Percentiles rank a stretch among this genome's conserved stretches.
Evolutionary conservation across 768 basidiomycete species (phyloP).

Genomic region (Tulasnella sp.): DNA sequence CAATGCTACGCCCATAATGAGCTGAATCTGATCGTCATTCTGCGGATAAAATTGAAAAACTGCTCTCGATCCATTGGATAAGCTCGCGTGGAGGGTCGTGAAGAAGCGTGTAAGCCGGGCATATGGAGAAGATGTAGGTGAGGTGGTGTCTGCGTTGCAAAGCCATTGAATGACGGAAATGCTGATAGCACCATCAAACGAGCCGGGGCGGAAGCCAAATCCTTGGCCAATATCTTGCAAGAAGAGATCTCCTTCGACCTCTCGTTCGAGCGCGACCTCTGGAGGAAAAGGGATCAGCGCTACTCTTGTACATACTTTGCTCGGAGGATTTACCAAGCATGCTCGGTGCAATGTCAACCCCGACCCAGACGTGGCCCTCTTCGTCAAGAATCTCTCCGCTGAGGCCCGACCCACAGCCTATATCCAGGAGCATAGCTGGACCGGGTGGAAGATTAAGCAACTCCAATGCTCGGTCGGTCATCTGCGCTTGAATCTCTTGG

Average conservation of each 20-base stretch:
- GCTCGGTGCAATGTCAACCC: conserved; percentile 92
- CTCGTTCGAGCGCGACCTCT: conserved; percentile 96
- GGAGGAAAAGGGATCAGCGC: neutral
- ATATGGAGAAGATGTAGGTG: conserved; percentile 85
- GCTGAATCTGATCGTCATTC: conserved; percentile 93
- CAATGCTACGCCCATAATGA: conserved; percentile 91
- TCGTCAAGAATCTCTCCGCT: conserved; percentile 97
- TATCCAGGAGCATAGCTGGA: conserved; percentile 86
- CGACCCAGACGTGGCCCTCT: conserved; percentile 90
- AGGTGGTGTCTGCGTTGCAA: conserved; percentile 92
- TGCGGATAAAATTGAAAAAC: conserved; percentile 95
- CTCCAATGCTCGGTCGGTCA: conserved; percentile 96
- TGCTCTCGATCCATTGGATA: conserved; percentile 83
- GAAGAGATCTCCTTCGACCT: conserved; percentile 95
- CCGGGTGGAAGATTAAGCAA: conserved; percentile 80
- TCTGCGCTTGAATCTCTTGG: conserved; percentile 94
- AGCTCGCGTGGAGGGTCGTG: conserved; percentile 85
- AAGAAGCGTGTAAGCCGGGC: conserved; percentile 87
- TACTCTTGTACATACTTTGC: neutral
- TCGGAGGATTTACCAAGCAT: conserved; percentile 77
- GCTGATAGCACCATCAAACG: conserved; percentile 98
- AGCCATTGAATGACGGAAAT: conserved; percentile 99
- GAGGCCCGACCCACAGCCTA: conserved; percentile 96
- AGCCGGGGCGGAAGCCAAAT: conserved; percentile 93
- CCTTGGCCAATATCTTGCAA: conserved; percentile 98